Base-by-base conservation (phyloP, 805 yeast species). In the Candida nemodendra region DNA sequence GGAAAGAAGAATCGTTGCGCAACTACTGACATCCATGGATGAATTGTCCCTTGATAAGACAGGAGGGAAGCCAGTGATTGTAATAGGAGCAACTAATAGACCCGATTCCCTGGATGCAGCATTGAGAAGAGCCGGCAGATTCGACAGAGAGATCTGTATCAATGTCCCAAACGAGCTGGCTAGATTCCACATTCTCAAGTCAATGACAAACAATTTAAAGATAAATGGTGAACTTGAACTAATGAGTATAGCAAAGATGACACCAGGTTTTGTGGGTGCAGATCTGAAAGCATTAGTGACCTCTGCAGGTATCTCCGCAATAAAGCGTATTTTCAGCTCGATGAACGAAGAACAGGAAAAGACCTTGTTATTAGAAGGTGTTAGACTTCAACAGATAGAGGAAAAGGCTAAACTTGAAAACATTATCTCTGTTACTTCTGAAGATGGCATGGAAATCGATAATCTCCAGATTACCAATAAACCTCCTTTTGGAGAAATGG, bases 181-280 rank as follows among this genome's bases (percentile, higher is more conserved):
- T 8, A 74, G 99, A 48, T 69, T 78, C 38, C 76, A 81, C 28
- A 93, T 93, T 38, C 65, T 93, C 48, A 68, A 74, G 51, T 75
- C 93, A 18, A 83, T 89, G 83, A 79, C 93, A 1, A 58, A 69
- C 18, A 68, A 67, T 19, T 68, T 93, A 48, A 79, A 82, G 53
- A 66, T 88, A 27, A 78, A 77, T 32, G 90, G 86, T 3, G 75
- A 66, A 23, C 77, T 91, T 48, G 88, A 90, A 50, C 86, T 78
- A 58, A 55, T 64, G 30, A 74, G 75, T 43, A 68, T 93, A 34
- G 96, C 98, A 2, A 90, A 90, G 56, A 68, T 86, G 68, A 93
- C 99, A 0, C 97, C 99, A 0, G 99, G 99, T 12, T 93, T 80
- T 62, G 99, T 93, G 2, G 99, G 98, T 36, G 99, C 99, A 1